phyloP scores from a whole-genome alignment of 495 filamentous ascomycete genomes.

The Neurospora pannonica region DNA sequence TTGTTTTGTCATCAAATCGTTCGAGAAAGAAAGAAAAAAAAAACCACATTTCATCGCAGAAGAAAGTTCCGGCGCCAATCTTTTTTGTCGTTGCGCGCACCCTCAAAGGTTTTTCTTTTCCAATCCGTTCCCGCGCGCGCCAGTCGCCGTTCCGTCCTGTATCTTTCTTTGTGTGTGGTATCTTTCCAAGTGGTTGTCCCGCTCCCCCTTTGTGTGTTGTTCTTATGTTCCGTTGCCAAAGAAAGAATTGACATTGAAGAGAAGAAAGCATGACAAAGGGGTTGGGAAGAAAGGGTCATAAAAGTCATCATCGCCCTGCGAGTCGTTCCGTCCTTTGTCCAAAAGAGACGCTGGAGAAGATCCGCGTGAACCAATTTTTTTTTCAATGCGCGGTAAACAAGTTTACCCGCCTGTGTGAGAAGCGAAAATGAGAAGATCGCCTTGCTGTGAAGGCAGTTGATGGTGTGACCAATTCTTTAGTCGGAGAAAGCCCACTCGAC shows the following conservation, averaged over 20 bases:
- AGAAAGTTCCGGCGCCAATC: not conserved
- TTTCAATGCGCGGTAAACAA: not conserved
- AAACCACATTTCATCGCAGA: not conserved
- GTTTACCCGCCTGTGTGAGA: not conserved
- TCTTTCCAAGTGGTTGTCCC: not conserved
- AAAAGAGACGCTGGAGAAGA: not conserved
- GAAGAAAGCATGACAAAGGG: not conserved
- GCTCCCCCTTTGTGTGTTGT: not conserved
- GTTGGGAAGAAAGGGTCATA: not conserved
- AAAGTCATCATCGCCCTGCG: not conserved
- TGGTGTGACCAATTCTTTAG: conserved; percentile 2
- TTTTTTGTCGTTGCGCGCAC: not conserved
- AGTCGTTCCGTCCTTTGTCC: not conserved
- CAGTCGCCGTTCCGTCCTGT: not conserved
- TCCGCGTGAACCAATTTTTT: not conserved
- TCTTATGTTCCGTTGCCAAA: not conserved
- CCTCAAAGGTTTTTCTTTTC: not conserved
- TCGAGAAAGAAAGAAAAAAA: not conserved
- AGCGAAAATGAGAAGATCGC: not conserved
- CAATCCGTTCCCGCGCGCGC: not conserved
- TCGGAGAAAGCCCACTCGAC: conserved; percentile 36
- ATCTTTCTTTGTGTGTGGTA: not conserved
- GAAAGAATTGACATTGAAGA: not conserved
- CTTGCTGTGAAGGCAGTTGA: not conserved
- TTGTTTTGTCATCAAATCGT: not conserved